Evolutionary conservation across 495 filamentous ascomycete species (phyloP), one percentile per base, ranked within the genome.

Genomic region (Aspergillus egyptiacus): DNA sequence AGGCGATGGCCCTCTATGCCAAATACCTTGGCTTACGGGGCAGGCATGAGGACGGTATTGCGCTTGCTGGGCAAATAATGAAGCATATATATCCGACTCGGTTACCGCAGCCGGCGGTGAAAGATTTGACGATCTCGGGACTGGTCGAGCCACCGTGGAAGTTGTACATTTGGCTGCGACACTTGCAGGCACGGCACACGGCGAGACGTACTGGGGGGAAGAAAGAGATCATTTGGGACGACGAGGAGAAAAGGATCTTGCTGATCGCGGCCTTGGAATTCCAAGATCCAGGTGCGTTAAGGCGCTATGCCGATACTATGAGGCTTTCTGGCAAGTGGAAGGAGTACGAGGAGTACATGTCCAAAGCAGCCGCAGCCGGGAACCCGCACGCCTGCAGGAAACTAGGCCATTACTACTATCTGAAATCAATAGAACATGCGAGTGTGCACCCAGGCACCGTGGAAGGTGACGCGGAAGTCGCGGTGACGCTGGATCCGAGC

Each of bases 321-420:
- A 46, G 64, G 48, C 51, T 57, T 4, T 20, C 54, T 31, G 39
- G 51, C 5, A 53, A 66, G 5, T 55, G 51, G 19, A 55, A 63
- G 0, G 15, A 14, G 19, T 74, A 74, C 48, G 68, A 71, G 46
- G 50, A 68, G 42, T 63, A 36, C 41, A 67, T 74, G 64, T 46
- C 14, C 39, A 57, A 60, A 34, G 68, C 69, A 20, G 69, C 69
- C 0, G 54, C 53, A 2, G 37, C 56, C 1, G 67, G 65, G 0
- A 14, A 65, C 15, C 5, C 5, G 0, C 34, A 53, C 6, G 69
- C 71, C 1, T 66, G 64, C 48, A 32, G 59, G 6, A 63, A 59
- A 41, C 48, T 74, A 11, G 71, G 59, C 2, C 69, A 69, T 41
- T 68, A 59, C 52, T 74, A 74, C 45, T 68, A 65, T 39, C 58